These are phyloP conservation scores for Termitomyces sp. DNA, from an alignment of 768 basidiomycete genomes.

Conservation along the genomic window DNA sequence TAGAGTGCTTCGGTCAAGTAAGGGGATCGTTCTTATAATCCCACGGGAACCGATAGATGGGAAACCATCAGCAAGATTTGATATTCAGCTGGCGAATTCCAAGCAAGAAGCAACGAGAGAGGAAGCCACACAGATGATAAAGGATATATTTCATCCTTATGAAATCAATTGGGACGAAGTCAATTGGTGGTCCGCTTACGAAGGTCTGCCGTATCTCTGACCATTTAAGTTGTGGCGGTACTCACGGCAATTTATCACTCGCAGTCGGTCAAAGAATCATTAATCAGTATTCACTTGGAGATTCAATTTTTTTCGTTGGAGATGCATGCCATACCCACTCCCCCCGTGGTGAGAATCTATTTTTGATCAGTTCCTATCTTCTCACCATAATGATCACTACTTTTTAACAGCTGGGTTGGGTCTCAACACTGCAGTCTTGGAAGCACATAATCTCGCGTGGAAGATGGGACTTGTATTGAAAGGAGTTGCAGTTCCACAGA, in stretches of 20 bases:
- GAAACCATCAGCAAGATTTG: slow-evolving; percentile 16
- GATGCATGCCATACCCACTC: slow-evolving; percentile 17
- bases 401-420: slow-evolving; percentile 10
- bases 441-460: slow-evolving; percentile 15
- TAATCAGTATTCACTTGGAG: slow-evolving; percentile 8
- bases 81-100: slow-evolving; percentile 14
- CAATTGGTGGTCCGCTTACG: slow-evolving; percentile 17
- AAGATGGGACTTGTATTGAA: slow-evolving; percentile 13
- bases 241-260: not conserved
- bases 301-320: slow-evolving; percentile 12
- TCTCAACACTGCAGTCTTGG: slow-evolving; percentile 14
- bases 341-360: slow-evolving; percentile 6
- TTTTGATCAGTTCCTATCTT: too few species aligned
- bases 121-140: slow-evolving; percentile 8
- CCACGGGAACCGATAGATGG: slow-evolving; percentile 16
- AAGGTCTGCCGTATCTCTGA: slow-evolving; percentile 4
- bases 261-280: slow-evolving; percentile 13
- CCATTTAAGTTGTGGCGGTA: too few species aligned
- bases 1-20: slow-evolving; percentile 11
- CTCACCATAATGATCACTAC: not conserved
- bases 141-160: slow-evolving; percentile 13
- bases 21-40: slow-evolving; percentile 14
- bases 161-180: slow-evolving; percentile 14
- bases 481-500: slow-evolving; percentile 9
- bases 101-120: slow-evolving; percentile 13